These are phyloP conservation scores for Ensete glaucum DNA, from an alignment of 176 grass and related monocot species.

Conservation along the genomic window DNA sequence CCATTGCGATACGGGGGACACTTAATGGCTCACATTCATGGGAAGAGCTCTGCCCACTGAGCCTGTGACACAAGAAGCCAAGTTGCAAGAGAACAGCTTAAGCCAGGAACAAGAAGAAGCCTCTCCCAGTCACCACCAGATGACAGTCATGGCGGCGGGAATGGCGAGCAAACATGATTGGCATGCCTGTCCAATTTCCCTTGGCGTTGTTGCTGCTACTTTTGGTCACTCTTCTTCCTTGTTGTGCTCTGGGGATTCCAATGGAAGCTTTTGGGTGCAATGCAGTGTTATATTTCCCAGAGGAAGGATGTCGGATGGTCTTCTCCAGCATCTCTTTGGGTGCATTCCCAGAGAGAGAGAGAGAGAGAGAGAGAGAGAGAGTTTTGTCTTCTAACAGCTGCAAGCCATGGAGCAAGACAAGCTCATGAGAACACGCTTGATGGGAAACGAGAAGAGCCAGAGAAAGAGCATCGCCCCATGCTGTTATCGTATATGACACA, in stretches of 20 bases:
- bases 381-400: background rate
- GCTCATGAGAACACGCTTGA: background rate
- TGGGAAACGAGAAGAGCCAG: too few species aligned
- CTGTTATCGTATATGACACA: background rate
- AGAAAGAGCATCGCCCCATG: background rate
- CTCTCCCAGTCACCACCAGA: too few species aligned
- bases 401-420: background rate
- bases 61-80: background rate
- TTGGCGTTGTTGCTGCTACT: too few species aligned
- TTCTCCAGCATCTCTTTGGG: too few species aligned
- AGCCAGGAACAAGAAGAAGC: background rate
- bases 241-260: too few species aligned
- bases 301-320: too few species aligned
- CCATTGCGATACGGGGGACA: too few species aligned
- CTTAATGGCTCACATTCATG: too few species aligned
- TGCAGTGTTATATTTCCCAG: too few species aligned
- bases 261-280: too few species aligned
- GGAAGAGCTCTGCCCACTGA: background rate
- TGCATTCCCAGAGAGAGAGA: background rate
- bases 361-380: background rate
- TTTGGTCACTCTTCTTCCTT: too few species aligned
- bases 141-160: background rate
- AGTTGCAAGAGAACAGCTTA: background rate
- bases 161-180: background rate
- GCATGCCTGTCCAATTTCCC: too few species aligned